These are phyloP conservation scores for Rhizomucor miehei DNA, from an alignment of 371 early-diverging fungal genomes.

Conservation along the genomic window DNA sequence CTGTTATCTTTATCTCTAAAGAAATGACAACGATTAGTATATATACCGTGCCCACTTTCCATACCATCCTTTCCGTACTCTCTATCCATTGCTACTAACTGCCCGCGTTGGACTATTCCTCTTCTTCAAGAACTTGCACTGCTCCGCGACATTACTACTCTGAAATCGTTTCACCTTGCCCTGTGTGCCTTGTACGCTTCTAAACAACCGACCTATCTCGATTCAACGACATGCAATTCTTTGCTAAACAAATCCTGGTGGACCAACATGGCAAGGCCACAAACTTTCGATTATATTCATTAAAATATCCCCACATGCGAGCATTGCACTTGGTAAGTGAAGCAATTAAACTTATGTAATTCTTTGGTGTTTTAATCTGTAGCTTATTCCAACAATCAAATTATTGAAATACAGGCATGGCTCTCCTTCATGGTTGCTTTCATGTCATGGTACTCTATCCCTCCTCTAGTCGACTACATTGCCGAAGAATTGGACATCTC, in stretches of 20 bases:
- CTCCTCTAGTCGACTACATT: constrained; percentile 42
- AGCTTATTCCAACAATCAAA: not conserved
- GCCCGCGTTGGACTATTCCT: no score
- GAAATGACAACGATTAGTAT: no score
- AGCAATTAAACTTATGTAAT: no score
- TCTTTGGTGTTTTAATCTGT: not conserved
- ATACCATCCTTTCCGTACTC: no score
- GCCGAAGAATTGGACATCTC: constrained; percentile 17
- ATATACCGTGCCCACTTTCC: no score
- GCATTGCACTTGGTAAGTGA: constrained; percentile 21
- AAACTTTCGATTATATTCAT: constrained; percentile 15
- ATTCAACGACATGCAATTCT: constrained; percentile 7
- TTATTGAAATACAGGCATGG: constrained; percentile 24
- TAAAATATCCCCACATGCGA: constrained; percentile 19
- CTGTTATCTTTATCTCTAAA: no score
- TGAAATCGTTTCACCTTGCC: not conserved
- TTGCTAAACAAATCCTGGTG: constrained; percentile 10
- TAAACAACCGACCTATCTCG: not conserved
- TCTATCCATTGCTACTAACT: no score
- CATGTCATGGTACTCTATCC: constrained; percentile 60
- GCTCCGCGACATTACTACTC: no score
- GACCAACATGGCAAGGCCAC: constrained; percentile 24
- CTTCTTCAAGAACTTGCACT: no score
- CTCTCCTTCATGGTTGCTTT: constrained; percentile 35
- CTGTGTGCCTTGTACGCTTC: not conserved